A percentile compares a stretch with the other conserved stretches of the same genome.
phyloP scores from a whole-genome alignment of 495 filamentous ascomycete genomes.

The Pseudoneurospora amorphoporcata region DNA sequence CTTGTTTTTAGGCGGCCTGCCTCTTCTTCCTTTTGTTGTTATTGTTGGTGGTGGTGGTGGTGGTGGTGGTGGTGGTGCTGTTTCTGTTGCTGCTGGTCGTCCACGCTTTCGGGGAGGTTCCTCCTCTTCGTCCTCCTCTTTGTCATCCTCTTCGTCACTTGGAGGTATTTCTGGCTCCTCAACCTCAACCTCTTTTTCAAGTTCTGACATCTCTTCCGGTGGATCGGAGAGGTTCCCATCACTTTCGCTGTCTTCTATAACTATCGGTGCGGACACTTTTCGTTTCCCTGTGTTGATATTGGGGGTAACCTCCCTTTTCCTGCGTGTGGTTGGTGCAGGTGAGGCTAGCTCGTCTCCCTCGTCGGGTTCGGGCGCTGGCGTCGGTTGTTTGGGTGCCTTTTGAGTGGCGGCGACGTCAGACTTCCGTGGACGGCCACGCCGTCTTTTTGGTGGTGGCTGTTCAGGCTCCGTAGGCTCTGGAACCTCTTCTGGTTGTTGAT shows the following conservation, averaged over 20 bases:
- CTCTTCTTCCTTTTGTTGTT: neutral
- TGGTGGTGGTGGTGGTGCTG: neutral
- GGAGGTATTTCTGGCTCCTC: neutral
- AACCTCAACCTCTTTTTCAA: neutral
- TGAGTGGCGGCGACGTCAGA: neutral
- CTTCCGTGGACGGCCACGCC: conserved; percentile 13
- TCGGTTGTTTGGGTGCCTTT: neutral
- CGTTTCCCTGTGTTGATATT: neutral
- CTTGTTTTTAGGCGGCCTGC: neutral
- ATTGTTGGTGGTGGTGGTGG: neutral
- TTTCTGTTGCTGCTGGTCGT: neutral
- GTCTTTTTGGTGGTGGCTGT: conserved; percentile 7
- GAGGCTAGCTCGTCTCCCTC: neutral
- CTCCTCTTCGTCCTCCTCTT: neutral
- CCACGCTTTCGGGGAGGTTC: neutral
- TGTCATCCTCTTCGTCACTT: neutral
- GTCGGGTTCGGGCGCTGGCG: neutral
- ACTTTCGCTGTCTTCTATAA: neutral
- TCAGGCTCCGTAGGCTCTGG: neutral
- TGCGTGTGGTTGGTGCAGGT: neutral
- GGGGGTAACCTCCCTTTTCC: neutral
- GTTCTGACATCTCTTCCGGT: neutral
- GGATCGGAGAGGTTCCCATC: neutral
- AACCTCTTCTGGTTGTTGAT: neutral
- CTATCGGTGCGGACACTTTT: neutral